A percentile compares a stretch with the other conserved stretches of the same genome.
Evolutionary conservation across 257 asterid species (phyloP).

Genomic region (Scutellaria galericulata): DNA sequence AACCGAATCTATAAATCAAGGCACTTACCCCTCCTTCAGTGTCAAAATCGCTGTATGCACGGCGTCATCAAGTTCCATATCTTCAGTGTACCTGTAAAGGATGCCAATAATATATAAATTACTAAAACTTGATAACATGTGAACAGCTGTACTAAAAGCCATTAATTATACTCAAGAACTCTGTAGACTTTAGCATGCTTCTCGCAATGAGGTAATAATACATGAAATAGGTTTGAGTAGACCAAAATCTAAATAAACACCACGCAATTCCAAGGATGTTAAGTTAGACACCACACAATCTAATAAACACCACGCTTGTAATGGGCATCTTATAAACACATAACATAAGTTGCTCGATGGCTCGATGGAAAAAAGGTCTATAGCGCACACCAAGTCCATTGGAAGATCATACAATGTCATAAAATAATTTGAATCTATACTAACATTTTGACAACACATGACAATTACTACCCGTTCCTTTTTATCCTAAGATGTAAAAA

Average conservation of each 20-base stretch:
- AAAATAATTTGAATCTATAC: background rate
- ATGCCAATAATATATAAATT: background rate
- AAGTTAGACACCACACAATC: too few species aligned
- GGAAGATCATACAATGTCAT: background rate
- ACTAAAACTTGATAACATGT: background rate
- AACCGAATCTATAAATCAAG: constrained; percentile 5
- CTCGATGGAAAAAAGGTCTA: background rate
- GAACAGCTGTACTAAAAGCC: background rate
- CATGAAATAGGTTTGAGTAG: constrained; percentile 2
- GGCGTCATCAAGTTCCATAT: constrained; percentile 99
- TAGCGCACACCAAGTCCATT: background rate
- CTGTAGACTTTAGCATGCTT: constrained; percentile 11
- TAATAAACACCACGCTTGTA: too few species aligned
- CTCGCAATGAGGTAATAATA: background rate
- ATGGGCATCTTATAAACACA: background rate
- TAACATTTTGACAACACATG: background rate
- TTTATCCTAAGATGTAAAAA: background rate
- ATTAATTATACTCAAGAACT: background rate
- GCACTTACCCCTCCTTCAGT: constrained; percentile 91
- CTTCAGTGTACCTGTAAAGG: constrained; percentile 88
- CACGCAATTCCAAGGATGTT: constrained; percentile 6
- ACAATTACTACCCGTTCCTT: background rate
- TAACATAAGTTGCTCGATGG: background rate
- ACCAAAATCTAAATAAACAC: constrained; percentile 6
- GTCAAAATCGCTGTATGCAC: constrained; percentile 99